Evolutionary conservation across 2,329 filamentous ascomycete species (phyloP).

Genomic region (Aureobasidium melanogenum): DNA sequence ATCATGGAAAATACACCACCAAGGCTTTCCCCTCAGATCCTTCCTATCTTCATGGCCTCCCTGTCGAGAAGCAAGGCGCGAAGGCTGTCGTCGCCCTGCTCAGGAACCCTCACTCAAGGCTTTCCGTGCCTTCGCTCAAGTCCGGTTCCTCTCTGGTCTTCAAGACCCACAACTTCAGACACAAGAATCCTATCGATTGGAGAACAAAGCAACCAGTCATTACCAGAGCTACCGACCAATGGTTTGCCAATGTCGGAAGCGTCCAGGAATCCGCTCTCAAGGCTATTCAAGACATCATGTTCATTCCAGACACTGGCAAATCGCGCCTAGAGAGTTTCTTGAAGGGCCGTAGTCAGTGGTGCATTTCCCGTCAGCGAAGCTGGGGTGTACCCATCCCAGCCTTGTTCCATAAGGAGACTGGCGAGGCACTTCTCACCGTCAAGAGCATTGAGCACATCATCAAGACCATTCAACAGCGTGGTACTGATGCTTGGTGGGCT

Average conservation of each 20-base stretch:
- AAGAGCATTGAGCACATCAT: conserved; percentile 81
- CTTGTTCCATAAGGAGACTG: conserved; percentile 57
- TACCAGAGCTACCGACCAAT: conserved; percentile 85
- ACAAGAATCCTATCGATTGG: conserved; percentile 99
- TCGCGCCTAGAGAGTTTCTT: conserved; percentile 77
- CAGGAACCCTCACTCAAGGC: conserved; percentile 26
- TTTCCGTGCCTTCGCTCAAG: conserved; percentile 23
- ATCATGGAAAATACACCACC: conserved; percentile 69
- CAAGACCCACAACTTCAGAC: conserved; percentile 60
- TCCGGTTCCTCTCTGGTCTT: conserved; percentile 44
- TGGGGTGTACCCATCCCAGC: conserved; percentile 97
- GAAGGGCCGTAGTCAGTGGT: conserved; percentile 86
- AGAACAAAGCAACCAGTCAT: conserved; percentile 89
- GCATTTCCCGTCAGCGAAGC: conserved; percentile 87
- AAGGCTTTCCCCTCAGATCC: conserved; percentile 68
- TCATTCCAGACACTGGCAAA: conserved; percentile 67
- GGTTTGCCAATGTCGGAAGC: conserved; percentile 85
- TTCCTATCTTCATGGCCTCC: conserved; percentile 56
- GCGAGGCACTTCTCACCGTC: conserved; percentile 64
- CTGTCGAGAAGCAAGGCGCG: conserved; percentile 63
- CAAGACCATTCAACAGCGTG: conserved; percentile 62
- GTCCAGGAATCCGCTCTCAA: conserved; percentile 68
- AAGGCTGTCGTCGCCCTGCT: conserved; percentile 62
- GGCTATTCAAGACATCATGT: conserved; percentile 62
- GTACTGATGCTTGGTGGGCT: conserved; percentile 92